Base-by-base conservation (phyloP, 108 stramenopile species). In the Nannochloropsis gaditana region DNA sequence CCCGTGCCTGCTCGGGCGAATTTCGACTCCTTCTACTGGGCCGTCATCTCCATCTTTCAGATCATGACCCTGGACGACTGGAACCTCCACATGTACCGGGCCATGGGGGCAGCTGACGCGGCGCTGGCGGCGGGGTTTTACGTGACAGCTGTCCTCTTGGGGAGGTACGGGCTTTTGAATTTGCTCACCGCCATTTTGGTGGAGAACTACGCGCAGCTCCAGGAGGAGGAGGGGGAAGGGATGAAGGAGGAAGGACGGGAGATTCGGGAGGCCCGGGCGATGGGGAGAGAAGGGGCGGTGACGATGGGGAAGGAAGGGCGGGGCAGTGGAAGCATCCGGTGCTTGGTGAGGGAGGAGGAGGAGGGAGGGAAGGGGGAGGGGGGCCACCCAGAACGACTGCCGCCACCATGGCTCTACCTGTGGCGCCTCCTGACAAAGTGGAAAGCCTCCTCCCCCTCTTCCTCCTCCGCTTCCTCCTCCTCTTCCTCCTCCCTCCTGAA, bases 21-120 rank as follows among this genome's bases (percentile, higher is more conserved):
- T n/a, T 73, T 73, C 59, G 59, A 73, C n/a, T 73, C 59, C 19
- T 73, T 73, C 6, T 73, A 73, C n/a, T 73, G 59, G 59, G n/a
- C 19, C n/a, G 59, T 73, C 3, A 6, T 73, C 2, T n/a, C 19
- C 8, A n/a, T 73, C 59, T 73, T 73, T 73, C 59, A 73, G 59
- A 73, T 73, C 6, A 73, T 73, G 59, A 73, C 59, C 59, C 5
- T 73, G 59, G 59, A 73, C n/a, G 59, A 73, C n/a, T 73, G 59
- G 59, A 73, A 73, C n/a, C 4, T n/a, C 2, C 4, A 73, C 19
- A 73, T 73, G 59, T 73, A 73, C 6, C 15, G 4, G 59, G 59
- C 59, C 5, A 73, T 73, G 59, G n/a, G 19, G 19, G 59, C n/a
- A 3, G n/a, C 59, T 73, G 59, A 73, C 6, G 4, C 59, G 59